Conservation (phyloP, 495 filamentous ascomycete species). For the Bryoglossum gracile region DNA sequence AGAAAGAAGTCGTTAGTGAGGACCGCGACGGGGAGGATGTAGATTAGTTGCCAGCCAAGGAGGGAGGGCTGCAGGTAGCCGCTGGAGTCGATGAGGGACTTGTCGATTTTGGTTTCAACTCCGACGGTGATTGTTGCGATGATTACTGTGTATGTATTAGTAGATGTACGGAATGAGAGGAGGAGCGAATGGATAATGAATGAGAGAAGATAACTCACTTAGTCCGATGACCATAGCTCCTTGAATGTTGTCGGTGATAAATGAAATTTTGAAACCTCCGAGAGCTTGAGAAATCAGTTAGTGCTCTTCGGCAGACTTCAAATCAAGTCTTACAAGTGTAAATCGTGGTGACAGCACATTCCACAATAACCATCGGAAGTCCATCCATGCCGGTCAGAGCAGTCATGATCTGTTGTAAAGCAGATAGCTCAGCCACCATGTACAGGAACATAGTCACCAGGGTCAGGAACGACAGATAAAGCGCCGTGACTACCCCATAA, state of each 20-base stretch:
- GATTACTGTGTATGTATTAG: conserved; percentile 36
- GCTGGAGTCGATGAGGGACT: conserved; percentile 52
- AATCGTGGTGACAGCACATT: conserved; percentile 64
- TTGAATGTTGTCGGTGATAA: conserved; percentile 72
- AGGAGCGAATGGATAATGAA: neutral
- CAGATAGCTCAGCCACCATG: conserved; percentile 73
- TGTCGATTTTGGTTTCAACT: conserved; percentile 60
- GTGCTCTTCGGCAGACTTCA: neutral
- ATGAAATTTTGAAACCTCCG: conserved; percentile 70
- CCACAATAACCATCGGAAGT: conserved; percentile 64
- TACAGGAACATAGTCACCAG: conserved; percentile 73
- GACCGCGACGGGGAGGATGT: conserved; percentile 68
- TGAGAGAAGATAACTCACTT: conserved; percentile 19
- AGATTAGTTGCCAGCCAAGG: conserved; percentile 70
- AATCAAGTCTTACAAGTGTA: conserved; percentile 56
- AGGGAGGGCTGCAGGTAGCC: conserved; percentile 51
- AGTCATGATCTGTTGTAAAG: conserved; percentile 63
- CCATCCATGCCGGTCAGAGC: conserved; percentile 65
- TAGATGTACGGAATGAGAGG: neutral
- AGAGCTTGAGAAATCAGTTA: conserved; percentile 41
- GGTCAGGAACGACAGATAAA: conserved; percentile 58
- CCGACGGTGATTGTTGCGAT: conserved; percentile 66
- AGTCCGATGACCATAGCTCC: conserved; percentile 64
- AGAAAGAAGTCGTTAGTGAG: conserved; percentile 75
- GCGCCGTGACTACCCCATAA: conserved; percentile 54